These are phyloP conservation scores for Solanum megistacrolobum DNA, from an alignment of 257 asterid species.

Conservation along the genomic window DNA sequence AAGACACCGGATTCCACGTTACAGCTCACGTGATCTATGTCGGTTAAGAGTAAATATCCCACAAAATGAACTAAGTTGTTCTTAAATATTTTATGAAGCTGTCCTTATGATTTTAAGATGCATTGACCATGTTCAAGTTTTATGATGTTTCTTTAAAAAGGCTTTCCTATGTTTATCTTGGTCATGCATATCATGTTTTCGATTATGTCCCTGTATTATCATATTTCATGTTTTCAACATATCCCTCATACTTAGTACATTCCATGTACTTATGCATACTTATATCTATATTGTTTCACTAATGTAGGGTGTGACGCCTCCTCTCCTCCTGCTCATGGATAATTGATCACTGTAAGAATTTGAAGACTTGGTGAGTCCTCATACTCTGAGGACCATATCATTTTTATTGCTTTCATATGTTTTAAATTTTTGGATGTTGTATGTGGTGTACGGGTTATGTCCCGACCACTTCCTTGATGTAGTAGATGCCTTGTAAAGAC, in stretches of 20 bases:
- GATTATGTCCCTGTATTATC: background rate
- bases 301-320: background rate
- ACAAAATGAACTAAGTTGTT: background rate
- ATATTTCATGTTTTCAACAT: background rate
- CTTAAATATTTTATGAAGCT: background rate
- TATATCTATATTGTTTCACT: background rate
- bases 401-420: background rate
- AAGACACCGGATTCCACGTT: background rate
- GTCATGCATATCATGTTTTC: background rate
- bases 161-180: background rate
- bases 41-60: background rate
- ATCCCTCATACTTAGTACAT: no score
- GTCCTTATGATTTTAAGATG: background rate
- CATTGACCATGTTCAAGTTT: background rate
- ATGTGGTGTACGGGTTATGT: background rate
- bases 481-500: background rate
- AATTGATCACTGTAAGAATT: background rate
- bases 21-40: background rate
- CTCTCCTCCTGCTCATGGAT: background rate
- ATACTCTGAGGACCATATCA: background rate
- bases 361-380: background rate
- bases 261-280: background rate
- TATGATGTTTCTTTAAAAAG: no score
- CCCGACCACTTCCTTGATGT: background rate
- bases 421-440: background rate